Evolutionary conservation across 768 basidiomycete species (phyloP).

Genomic region (Mycena crocata): DNA sequence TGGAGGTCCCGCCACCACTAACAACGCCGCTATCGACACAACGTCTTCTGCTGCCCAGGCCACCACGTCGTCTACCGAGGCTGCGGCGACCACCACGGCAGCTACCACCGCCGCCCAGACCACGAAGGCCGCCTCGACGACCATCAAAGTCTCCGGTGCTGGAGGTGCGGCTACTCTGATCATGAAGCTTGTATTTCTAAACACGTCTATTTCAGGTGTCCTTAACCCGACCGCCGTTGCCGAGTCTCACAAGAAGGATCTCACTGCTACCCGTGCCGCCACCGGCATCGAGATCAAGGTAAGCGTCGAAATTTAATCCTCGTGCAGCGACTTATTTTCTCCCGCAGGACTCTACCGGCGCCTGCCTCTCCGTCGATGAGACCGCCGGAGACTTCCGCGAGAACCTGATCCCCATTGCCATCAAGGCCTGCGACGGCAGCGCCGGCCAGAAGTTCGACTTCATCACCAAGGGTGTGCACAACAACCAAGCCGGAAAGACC

Average conservation of each 20-base stretch:
- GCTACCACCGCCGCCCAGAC: constrained; percentile 2
- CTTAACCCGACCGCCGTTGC: constrained; percentile 35
- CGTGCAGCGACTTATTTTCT: background rate
- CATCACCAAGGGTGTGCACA: constrained; percentile 46
- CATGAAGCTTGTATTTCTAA: too few species aligned
- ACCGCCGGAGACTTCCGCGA: constrained; percentile 43
- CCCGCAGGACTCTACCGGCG: constrained; percentile 32
- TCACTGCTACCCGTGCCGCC: constrained; percentile 43
- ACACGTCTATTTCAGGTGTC: background rate
- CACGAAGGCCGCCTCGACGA: background rate
- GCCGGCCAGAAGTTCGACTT: constrained; percentile 49
- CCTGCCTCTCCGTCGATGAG: constrained; percentile 42
- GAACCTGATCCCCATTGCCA: constrained; percentile 45
- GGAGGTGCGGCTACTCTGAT: constrained; percentile 4
- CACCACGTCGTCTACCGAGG: background rate
- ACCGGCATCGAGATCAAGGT: constrained; percentile 42
- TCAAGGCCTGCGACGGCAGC: constrained; percentile 41
- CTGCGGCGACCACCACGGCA: background rate
- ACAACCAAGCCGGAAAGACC: constrained; percentile 38
- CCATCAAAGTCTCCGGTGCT: constrained; percentile 29
- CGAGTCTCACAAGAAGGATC: constrained; percentile 36
- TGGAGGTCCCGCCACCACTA: background rate
- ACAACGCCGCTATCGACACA: background rate
- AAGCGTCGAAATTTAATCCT: background rate
- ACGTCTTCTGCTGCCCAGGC: background rate